Evolutionary conservation across 75 land plant genomes (phyloP), one percentile per base, ranked within the genome.

Genomic region (Sequoia sempervirens): DNA sequence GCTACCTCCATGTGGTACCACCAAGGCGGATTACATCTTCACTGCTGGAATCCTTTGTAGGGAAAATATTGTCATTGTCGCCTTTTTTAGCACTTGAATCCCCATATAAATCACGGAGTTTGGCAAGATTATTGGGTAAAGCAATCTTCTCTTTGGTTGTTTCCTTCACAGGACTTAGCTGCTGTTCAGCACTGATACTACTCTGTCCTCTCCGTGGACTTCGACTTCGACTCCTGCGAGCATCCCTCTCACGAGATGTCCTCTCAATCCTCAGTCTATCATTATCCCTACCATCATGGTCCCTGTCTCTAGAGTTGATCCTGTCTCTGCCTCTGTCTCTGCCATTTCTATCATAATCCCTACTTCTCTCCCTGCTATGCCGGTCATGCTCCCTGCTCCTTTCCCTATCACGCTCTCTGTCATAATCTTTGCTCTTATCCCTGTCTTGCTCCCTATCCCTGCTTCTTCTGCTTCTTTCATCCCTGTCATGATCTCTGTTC

Each of bases 11-110:
- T 13, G 90, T 83, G 17, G 90, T 81, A 79, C 94, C 98, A 75
- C 99, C 99, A 74, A 97, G 92, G 61, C 96, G 92, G 46, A 97
- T 94, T 28, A 97, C 99, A 86, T 96, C 98, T 84, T 97, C 98
- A 82, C 87, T 86, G 38, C 89, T 79, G 50, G 83, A 86, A 73
- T 91, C 92, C 85, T 89, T 96, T 43, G 47, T 26, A 15, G 52
- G 66, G 78, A 82, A 88, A 45, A 80, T 84, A 38, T 30, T 61
- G 18, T 74, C 82, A 41, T 36, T 85, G 10, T 86, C 88, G 20
- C 78, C 91, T 47, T 91, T 89, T 53, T 85, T 82, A 32, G 81
- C 80, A 45, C 86, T 86, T 40, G 86, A 84, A 84, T 96, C 98
- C 50, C 99, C 99, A 86, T 97, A 97, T 9, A 97, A 78, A 87